Percentiles rank a stretch among this genome's conserved stretches.
Evolutionary conservation across 106 monocot species (phyloP).

Genomic region (Dioscorea dumetorum): DNA sequence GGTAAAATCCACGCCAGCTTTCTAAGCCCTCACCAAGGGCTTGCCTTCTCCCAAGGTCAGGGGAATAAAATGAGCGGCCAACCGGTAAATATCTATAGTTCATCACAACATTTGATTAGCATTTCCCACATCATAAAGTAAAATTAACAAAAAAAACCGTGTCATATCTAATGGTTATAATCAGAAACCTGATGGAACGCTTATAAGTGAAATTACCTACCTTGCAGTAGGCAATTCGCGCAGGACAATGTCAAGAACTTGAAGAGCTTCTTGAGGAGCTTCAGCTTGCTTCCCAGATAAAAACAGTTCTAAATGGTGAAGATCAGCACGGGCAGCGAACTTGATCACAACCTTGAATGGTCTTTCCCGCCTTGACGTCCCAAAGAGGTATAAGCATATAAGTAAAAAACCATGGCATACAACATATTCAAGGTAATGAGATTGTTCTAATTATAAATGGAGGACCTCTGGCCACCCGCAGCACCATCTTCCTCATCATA

Average conservation of each 20-base stretch:
- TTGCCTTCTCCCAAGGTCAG: constrained; percentile 55
- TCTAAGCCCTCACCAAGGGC: constrained; percentile 77
- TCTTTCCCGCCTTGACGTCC: constrained; percentile 39
- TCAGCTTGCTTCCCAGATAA: constrained; percentile 66
- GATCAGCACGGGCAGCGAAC: constrained; percentile 71
- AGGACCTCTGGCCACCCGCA: constrained; percentile 30
- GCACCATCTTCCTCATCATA: constrained; percentile 62
- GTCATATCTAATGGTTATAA: too few species aligned
- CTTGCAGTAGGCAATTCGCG: constrained; percentile 62
- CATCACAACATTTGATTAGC: neutral
- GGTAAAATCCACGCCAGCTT: constrained; percentile 91
- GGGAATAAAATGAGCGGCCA: constrained; percentile 85
- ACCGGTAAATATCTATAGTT: constrained; percentile 59
- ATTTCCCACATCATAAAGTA: too few species aligned
- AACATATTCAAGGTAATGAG: neutral
- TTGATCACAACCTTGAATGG: constrained; percentile 62
- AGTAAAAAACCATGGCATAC: too few species aligned
- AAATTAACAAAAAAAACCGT: too few species aligned
- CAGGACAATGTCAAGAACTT: constrained; percentile 81
- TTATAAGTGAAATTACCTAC: constrained; percentile 4
- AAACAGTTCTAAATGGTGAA: constrained; percentile 67
- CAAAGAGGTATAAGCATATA: neutral
- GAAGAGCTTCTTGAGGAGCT: constrained; percentile 86
- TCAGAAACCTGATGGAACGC: too few species aligned
- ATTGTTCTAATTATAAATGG: neutral